A percentile compares a stretch with the other conserved stretches of the same genome.
phyloP scores from a whole-genome alignment of 192 early-diverging fungal genomes.

The Geranomyces michiganensis region DNA sequence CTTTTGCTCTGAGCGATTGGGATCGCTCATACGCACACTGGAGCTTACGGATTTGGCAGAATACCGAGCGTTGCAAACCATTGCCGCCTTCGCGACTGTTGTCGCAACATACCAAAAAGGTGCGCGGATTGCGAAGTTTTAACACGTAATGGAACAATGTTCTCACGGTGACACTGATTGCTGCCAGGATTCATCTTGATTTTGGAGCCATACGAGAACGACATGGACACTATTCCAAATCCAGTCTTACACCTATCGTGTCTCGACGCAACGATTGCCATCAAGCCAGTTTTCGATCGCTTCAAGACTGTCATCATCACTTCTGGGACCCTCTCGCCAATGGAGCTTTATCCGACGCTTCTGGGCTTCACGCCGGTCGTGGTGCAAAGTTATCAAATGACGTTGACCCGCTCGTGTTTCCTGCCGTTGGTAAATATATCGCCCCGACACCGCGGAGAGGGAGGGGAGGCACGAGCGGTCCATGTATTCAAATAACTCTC shows the following conservation, averaged over 20 bases:
- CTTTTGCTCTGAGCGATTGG: conserved; percentile 91
- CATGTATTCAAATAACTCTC: neutral
- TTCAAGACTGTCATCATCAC: conserved; percentile 98
- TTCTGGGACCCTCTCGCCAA: conserved; percentile 97
- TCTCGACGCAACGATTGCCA: conserved; percentile 94
- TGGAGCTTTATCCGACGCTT: conserved; percentile 97
- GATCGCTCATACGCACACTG: conserved; percentile 87
- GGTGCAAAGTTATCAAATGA: conserved; percentile 95
- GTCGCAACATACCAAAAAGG: conserved; percentile 94
- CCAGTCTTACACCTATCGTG: conserved; percentile 93
- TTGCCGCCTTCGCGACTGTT: conserved; percentile 93
- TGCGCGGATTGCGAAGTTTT: conserved; percentile 21
- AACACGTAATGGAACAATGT: no score
- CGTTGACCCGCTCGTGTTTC: conserved; percentile 92
- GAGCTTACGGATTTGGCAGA: conserved; percentile 93
- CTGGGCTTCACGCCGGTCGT: conserved; percentile 87
- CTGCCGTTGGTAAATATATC: conserved; percentile 75
- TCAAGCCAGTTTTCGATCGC: conserved; percentile 93
- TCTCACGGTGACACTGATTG: neutral
- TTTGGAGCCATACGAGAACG: conserved; percentile 96
- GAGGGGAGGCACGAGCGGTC: no score
- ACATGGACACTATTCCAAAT: conserved; percentile 89
- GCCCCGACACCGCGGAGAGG: no score
- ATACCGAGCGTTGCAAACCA: conserved; percentile 75
- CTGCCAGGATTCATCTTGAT: conserved; percentile 83